phyloP scores from a whole-genome alignment of 1,284 basidiomycete species.

The Cryptococcus sp. region DNA sequence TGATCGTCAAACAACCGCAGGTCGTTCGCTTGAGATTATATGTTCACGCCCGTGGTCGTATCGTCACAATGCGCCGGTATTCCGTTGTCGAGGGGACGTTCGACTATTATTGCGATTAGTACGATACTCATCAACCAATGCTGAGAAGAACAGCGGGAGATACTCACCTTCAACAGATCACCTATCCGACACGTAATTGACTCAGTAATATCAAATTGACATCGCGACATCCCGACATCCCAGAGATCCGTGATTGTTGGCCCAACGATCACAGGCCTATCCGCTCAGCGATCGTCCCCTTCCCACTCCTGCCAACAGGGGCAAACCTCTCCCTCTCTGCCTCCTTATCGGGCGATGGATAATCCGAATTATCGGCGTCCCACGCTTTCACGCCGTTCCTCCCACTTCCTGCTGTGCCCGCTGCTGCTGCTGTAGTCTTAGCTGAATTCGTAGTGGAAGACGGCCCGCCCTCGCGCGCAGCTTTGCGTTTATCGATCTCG shows the following conservation, averaged over 20 bases:
- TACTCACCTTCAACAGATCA: no score
- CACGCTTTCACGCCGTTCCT: neutral
- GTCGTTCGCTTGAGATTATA: no score
- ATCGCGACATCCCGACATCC: neutral
- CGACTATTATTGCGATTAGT: no score
- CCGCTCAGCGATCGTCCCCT: slow-evolving; percentile 31
- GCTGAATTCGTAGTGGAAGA: neutral
- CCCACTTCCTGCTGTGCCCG: neutral
- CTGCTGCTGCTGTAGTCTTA: neutral
- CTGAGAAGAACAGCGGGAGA: no score
- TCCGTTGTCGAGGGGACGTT: no score
- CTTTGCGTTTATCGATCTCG: slow-evolving; percentile 41
- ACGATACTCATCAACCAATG: no score
- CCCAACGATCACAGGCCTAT: slow-evolving; percentile 34
- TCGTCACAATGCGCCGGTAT: no score
- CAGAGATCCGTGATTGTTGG: neutral
- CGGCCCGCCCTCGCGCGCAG: slow-evolving; percentile 3
- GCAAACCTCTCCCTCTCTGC: slow-evolving; percentile 8
- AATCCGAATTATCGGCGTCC: neutral
- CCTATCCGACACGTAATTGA: no score
- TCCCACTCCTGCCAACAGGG: slow-evolving; percentile 13
- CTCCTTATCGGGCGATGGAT: neutral
- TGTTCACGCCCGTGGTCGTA: no score
- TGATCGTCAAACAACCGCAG: no score
- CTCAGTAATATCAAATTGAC: no score